A percentile compares a stretch with the other conserved stretches of the same genome.
phyloP scores from a whole-genome alignment of 257 asterid species.

The Mentha longifolia region DNA sequence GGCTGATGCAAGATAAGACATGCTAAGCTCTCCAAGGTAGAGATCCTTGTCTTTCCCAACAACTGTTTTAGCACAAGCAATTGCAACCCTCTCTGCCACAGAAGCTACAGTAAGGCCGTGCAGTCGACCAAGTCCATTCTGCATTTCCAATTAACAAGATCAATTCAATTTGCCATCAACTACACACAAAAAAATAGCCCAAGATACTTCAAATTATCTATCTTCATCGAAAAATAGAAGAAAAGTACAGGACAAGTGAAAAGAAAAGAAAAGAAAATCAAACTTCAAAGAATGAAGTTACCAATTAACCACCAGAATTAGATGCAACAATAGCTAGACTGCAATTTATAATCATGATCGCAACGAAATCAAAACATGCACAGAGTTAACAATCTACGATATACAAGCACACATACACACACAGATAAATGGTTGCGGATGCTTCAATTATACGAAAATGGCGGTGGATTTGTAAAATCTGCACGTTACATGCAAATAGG shows the following conservation, averaged over 20 bases:
- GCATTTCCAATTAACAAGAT: background rate
- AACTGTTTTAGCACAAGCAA: slow-evolving; percentile 25
- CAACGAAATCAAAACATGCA: background rate
- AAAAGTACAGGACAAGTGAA: no score
- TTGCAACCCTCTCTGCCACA: slow-evolving; percentile 27
- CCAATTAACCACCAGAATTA: no score
- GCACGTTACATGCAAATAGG: background rate
- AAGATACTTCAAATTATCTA: background rate
- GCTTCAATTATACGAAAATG: background rate
- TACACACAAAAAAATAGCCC: no score
- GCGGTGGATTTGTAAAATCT: background rate
- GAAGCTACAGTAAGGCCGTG: slow-evolving; percentile 24
- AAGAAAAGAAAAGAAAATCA: background rate
- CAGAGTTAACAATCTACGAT: background rate
- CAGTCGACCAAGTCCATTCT: slow-evolving; percentile 15
- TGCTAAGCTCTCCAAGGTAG: slow-evolving; percentile 23
- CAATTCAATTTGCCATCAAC: background rate
- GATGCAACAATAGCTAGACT: no score
- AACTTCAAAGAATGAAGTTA: background rate
- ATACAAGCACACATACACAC: background rate
- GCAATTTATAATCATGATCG: no score
- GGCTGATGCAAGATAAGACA: slow-evolving; percentile 22
- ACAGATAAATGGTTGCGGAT: background rate
- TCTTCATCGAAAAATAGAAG: no score
- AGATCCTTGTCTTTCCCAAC: slow-evolving; percentile 8